Percentiles rank a stretch among this genome's conserved stretches.
Conservation (phyloP, 352 stramenopile species). For the Globisporangium uncinulatum region DNA sequence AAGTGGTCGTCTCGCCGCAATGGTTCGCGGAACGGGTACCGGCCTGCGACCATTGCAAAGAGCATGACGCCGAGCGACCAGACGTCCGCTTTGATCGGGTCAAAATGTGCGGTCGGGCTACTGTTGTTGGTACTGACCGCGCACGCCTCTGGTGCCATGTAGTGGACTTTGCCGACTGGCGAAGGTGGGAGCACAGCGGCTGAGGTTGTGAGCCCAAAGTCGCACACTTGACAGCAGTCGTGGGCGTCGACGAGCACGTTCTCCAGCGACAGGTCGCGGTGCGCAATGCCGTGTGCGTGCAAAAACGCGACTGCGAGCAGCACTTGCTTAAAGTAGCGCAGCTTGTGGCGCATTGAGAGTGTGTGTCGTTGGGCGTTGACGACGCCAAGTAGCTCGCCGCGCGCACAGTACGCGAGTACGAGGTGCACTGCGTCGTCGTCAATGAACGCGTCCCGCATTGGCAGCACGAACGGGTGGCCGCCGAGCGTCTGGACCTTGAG, state of each 20-base stretch:
- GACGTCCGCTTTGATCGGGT: constrained; percentile 70
- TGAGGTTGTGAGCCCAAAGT: constrained; percentile 72
- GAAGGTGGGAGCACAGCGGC: constrained; percentile 19
- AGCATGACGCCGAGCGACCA: constrained; percentile 86
- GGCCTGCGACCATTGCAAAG: constrained; percentile 63
- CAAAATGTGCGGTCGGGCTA: constrained; percentile 18
- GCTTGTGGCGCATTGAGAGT: constrained; percentile 21
- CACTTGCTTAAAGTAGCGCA: constrained; percentile 68
- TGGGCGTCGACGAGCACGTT: constrained; percentile 71
- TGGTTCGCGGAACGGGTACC: constrained; percentile 61
- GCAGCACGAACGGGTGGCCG: constrained; percentile 65
- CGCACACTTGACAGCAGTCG: constrained; percentile 68
- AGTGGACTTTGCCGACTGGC: constrained; percentile 69
- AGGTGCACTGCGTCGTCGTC: constrained; percentile 58
- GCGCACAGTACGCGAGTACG: constrained; percentile 61
- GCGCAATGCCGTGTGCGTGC: constrained; percentile 66
- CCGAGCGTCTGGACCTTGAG: constrained; percentile 48
- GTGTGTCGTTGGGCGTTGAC: constrained; percentile 41
- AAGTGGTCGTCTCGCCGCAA: constrained; percentile 52
- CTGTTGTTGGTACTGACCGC: constrained; percentile 13
- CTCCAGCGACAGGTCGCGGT: constrained; percentile 78
- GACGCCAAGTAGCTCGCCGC: constrained; percentile 69
- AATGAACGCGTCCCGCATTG: constrained; percentile 57
- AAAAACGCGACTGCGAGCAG: constrained; percentile 60
- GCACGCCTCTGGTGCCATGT: constrained; percentile 75